Conservation (phyloP, 2,329 filamentous ascomycete genomes). For the Aureobasidium sp. region DNA sequence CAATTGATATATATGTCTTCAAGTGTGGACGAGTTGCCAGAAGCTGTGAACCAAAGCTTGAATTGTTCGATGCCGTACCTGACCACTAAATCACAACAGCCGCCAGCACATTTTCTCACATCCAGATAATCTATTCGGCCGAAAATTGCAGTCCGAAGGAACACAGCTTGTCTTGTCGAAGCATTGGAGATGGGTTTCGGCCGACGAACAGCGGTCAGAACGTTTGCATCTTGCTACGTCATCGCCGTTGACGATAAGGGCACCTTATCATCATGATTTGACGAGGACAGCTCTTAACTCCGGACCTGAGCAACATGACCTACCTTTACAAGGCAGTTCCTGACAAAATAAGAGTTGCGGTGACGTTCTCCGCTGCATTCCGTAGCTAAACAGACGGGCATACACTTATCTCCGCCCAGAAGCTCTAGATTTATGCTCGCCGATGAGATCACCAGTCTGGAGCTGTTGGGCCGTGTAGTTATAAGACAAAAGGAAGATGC, state of each 20-base stretch:
- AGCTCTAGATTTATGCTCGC: slow-evolving; percentile 5
- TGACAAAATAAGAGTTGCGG: neutral
- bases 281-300: neutral
- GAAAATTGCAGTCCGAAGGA: neutral
- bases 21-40: too few relatives aligned
- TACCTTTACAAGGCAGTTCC: neutral
- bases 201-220: neutral
- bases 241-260: neutral
- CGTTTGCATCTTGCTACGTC: neutral
- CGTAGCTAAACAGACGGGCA: neutral
- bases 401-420: neutral
- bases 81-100: too few relatives aligned
- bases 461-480: neutral
- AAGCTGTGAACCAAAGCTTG: too few relatives aligned
- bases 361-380: neutral
- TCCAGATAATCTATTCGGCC: neutral
- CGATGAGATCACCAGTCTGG: slow-evolving; percentile 7
- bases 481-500: neutral
- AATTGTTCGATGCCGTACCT: too few relatives aligned
- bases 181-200: neutral
- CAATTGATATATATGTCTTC: too few relatives aligned
- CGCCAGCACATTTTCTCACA: too few relatives aligned
- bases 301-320: neutral
- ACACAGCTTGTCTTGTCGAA: neutral
- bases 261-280: neutral